These are phyloP conservation scores for Erucastrum elatum DNA, from an alignment of 345 rosid genomes.

Conservation along the genomic window DNA sequence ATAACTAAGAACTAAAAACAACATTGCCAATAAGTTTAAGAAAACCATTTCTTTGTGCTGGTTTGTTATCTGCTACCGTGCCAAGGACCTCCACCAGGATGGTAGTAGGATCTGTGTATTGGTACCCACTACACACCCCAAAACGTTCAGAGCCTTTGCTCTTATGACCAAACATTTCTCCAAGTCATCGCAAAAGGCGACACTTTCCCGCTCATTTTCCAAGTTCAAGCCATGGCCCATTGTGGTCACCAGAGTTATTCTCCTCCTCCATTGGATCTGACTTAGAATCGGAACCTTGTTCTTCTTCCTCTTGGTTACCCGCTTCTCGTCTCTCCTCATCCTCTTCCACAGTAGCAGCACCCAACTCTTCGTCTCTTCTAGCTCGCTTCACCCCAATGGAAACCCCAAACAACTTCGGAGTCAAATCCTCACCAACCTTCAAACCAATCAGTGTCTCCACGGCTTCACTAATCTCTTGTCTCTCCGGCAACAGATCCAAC, in stretches of 20 bases:
- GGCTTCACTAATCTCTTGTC: conserved; percentile 35
- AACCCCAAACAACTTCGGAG: conserved; percentile 82
- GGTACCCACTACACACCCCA: background rate
- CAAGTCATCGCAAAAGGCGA: background rate
- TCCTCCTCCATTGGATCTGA: conserved; percentile 66
- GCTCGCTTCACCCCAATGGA: conserved; percentile 74
- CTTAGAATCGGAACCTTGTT: conserved; percentile 48
- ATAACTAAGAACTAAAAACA: conserved; percentile 1
- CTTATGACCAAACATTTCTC: background rate
- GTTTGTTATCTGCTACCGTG: conserved; percentile 58
- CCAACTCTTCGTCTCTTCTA: conserved; percentile 52
- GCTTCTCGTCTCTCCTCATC: conserved; percentile 23
- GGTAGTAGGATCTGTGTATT: conserved; percentile 23
- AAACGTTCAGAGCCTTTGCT: conserved; percentile 4
- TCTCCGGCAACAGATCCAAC: conserved; percentile 47
- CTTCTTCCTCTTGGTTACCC: conserved; percentile 16
- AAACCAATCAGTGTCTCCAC: conserved; percentile 27
- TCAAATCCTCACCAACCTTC: conserved; percentile 37
- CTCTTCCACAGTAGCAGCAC: conserved; percentile 38
- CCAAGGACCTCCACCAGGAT: conserved; percentile 64
- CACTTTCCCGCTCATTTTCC: conserved; percentile 26
- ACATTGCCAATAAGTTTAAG: conserved; percentile 10
- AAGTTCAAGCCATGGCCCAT: conserved; percentile 64
- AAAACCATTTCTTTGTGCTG: conserved; percentile 1
- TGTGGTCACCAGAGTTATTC: conserved; percentile 35